Evolutionary conservation across 2,329 filamentous ascomycete genomes (phyloP).

Genomic region (Scleromitrula shiraiana): DNA sequence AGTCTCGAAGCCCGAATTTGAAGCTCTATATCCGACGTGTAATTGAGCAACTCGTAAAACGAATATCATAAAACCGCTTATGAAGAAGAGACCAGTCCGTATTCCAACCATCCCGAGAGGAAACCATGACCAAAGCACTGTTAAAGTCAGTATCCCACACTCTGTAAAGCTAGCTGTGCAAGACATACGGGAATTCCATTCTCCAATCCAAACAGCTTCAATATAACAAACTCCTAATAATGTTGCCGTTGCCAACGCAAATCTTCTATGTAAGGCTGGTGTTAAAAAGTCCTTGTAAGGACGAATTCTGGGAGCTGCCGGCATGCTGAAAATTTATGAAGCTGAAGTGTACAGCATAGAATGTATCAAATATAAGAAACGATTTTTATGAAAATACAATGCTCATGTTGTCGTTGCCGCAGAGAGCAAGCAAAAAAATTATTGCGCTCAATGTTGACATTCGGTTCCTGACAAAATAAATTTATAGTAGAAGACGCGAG

Average conservation of each 20-base stretch:
- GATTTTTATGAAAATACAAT: slow-evolving; percentile 9
- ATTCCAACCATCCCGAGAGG: slow-evolving; percentile 69
- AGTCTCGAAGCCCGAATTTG: slow-evolving; percentile 58
- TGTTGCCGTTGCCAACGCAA: slow-evolving; percentile 66
- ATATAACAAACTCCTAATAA: slow-evolving; percentile 65
- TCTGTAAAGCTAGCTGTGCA: background rate
- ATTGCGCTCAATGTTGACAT: slow-evolving; percentile 20
- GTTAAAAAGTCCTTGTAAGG: slow-evolving; percentile 69
- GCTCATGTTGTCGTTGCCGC: slow-evolving; percentile 17
- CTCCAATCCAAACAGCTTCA: slow-evolving; percentile 61
- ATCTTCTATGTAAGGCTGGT: slow-evolving; percentile 78
- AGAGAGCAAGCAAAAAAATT: slow-evolving; percentile 7
- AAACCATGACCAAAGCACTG: slow-evolving; percentile 82
- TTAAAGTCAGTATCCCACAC: background rate
- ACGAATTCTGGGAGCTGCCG: slow-evolving; percentile 28
- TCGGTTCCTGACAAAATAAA: slow-evolving; percentile 20
- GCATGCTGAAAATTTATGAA: slow-evolving; percentile 18
- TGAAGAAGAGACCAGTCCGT: slow-evolving; percentile 66
- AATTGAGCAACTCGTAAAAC: slow-evolving; percentile 79
- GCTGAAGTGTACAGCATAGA: background rate
- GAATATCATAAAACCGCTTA: slow-evolving; percentile 69
- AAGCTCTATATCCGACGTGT: slow-evolving; percentile 66
- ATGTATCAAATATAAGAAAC: background rate
- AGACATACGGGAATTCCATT: slow-evolving; percentile 51
- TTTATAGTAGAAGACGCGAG: slow-evolving; percentile 4